Evolutionary conservation across 148 eudicot genomes (phyloP), one percentile per base, ranked within the genome.

Genomic region (Polygonum aviculare): DNA sequence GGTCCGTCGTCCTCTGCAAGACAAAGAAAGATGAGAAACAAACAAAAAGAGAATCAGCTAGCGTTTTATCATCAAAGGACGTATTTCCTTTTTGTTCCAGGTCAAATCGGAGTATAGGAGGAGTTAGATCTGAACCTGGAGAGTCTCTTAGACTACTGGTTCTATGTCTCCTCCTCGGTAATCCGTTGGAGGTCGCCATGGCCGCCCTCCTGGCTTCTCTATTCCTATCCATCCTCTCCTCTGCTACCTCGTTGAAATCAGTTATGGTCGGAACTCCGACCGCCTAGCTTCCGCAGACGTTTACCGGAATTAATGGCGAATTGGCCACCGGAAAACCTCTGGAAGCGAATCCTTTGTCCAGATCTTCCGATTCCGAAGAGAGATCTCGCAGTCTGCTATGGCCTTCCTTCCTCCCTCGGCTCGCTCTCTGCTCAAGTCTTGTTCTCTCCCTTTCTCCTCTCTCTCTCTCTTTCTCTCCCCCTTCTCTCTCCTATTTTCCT

Each of bases 1-100:
- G 76, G 75, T 12, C 89, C 89, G 26, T 93, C 97, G 35, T 91
- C 98, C 50, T 93, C 98, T 93, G 85, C 79, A 86, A 51, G 48
- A 80, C 72, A 84, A 80, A 22, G 21, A 76, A 69, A 76, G 22
- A 57, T 12, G 72, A 77, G 76, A 71, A 47, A n/a, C n/a, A 67
- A 8, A 44, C 10, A 44, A 44, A 44, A 67, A 36, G 21, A 35
- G 69, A 63, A 57, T 22, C 63, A 19, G 31, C 11, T 22, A 55
- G 36, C 31, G 67, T 36, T 16, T 15, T 15, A 31, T 22, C 16
- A 62, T 62, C 1, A 31, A 62, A 6, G 18, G 72, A 44, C 47
- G 47, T 44, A 8, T 44, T 44, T 7, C 47, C 47, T 44, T 6
- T 7, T 6, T 35, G 10, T 22, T 35, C 31, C 15, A 67, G 72